Evolutionary conservation across 2,329 filamentous ascomycete genomes (phyloP), one percentile per base, ranked within the genome.

Genomic region (Biscogniauxia marginata): DNA sequence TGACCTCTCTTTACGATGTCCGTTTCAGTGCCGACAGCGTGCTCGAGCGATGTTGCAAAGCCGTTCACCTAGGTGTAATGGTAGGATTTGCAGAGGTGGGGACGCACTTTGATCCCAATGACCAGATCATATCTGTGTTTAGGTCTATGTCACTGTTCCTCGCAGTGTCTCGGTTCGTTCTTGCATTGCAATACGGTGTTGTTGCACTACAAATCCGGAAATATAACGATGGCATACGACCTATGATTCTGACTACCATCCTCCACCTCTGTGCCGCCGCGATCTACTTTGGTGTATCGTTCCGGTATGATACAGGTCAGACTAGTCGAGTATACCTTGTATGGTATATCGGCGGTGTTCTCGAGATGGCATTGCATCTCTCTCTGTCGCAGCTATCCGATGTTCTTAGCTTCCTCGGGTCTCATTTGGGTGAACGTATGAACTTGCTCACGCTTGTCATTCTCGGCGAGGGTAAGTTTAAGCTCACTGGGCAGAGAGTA

Each of bases 361-460:
- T 80, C 7, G 86, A 89, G 70, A 77, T 79, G 18, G 61, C 80
- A 18, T 63, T 76, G 4, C 78, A 81, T 3, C 76, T 88, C 30
- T 70, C 69, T 4, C 71, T 85, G 4, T 85, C 85, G 8, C 79
- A 77, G 49, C 70, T 75, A 21, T 86, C 78, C 67, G 75, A 79
- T 3, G 79, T 82, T 50, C 75, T 88, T 46, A 83, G 82, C 53
- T 85, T 88, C 66, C 79, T 84, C 59, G 77, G 82, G 53, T 88
- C 84, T 0, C 84, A 88, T 67, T 68, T 88, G 54, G 84, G 85
- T 67, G 83, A 85, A 64, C 79, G 86, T 7, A 80, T 88, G 77
- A 82, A 81, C 20, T 75, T 88, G 3, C 74, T 88, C 53, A 88
- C 85, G 0, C 76, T 88, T 49, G 87, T 88, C 57, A 85, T 89